Percentiles rank a stretch among this genome's conserved stretches.
phyloP scores from a whole-genome alignment of 2,329 filamentous ascomycete species.

The Cordyceps militaris region DNA sequence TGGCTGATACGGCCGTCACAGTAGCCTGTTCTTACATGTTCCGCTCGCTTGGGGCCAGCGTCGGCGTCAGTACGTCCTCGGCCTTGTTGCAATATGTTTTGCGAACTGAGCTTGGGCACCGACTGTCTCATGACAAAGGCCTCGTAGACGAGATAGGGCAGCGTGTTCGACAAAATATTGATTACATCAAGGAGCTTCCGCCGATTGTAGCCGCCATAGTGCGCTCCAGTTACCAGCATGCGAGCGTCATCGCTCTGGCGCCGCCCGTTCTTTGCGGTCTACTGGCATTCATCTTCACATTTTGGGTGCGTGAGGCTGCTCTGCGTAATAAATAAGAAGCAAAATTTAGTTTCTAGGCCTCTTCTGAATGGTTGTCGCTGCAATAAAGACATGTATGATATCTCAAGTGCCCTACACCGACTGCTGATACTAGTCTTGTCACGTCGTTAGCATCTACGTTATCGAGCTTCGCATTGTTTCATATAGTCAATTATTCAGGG shows the following conservation, averaged over 20 bases:
- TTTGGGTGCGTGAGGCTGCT: slow-evolving; percentile 55
- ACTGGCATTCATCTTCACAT: slow-evolving; percentile 33
- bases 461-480: too few relatives aligned
- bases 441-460: too few relatives aligned
- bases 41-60: slow-evolving; percentile 67
- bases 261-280: slow-evolving; percentile 30
- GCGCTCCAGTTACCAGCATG: slow-evolving; percentile 55
- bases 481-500: too few relatives aligned
- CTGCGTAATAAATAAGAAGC: too few relatives aligned
- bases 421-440: too few relatives aligned
- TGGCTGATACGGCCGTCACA: slow-evolving; percentile 64
- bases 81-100: slow-evolving; percentile 66
- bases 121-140: slow-evolving; percentile 53
- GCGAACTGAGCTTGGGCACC: slow-evolving; percentile 45
- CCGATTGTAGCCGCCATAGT: slow-evolving; percentile 54
- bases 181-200: slow-evolving; percentile 59
- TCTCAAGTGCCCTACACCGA: too few relatives aligned
- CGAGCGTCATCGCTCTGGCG: slow-evolving; percentile 34
- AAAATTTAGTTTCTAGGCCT: too few relatives aligned
- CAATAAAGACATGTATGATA: too few relatives aligned
- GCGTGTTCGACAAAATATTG: slow-evolving; percentile 61
- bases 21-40: slow-evolving; percentile 78
- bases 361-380: too few relatives aligned
- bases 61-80: slow-evolving; percentile 64
- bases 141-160: slow-evolving; percentile 61